Conservation (phyloP, 2,329 filamentous ascomycete genomes). For the Blastomyces silverae region DNA sequence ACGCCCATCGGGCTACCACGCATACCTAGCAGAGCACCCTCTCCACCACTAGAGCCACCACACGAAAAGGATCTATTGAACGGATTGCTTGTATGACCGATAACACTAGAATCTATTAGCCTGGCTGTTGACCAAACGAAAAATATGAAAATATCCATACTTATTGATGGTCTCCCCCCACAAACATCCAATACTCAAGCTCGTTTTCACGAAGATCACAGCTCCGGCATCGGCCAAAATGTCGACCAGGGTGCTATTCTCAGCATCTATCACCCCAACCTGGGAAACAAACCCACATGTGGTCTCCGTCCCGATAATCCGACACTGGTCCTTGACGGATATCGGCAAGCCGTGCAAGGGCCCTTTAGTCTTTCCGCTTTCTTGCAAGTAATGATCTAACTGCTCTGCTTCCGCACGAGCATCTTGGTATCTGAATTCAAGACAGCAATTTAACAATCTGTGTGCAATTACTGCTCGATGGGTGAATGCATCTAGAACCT, state of each 20-base stretch:
- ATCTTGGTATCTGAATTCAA: slow-evolving; percentile 11
- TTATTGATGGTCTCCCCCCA: slow-evolving; percentile 11
- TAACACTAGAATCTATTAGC: slow-evolving; percentile 3
- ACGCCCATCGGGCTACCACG: slow-evolving; percentile 55
- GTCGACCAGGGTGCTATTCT: slow-evolving; percentile 2
- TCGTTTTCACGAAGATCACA: slow-evolving; percentile 37
- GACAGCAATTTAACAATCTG: slow-evolving; percentile 24
- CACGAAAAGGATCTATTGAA: slow-evolving; percentile 56
- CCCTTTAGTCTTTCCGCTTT: slow-evolving; percentile 20
- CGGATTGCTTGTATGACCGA: slow-evolving; percentile 49
- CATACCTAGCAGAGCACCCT: slow-evolving; percentile 56
- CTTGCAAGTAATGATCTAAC: slow-evolving; percentile 21
- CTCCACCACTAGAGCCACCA: slow-evolving; percentile 61
- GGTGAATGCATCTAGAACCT: slow-evolving; percentile 21
- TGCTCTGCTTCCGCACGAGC: slow-evolving; percentile 17
- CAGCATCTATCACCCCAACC: slow-evolving; percentile 1
- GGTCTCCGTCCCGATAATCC: slow-evolving; percentile 10
- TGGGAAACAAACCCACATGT: slow-evolving; percentile 11
- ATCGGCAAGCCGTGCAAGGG: slow-evolving; percentile 26
- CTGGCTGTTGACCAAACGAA: neutral
- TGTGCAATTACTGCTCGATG: slow-evolving; percentile 26
- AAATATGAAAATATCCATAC: neutral
- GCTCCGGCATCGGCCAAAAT: slow-evolving; percentile 20
- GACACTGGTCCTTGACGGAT: slow-evolving; percentile 24
- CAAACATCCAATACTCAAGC: slow-evolving; percentile 10